These are phyloP conservation scores for Colletotrichum coccodes DNA, from an alignment of 2,329 filamentous ascomycete species.

Conservation along the genomic window DNA sequence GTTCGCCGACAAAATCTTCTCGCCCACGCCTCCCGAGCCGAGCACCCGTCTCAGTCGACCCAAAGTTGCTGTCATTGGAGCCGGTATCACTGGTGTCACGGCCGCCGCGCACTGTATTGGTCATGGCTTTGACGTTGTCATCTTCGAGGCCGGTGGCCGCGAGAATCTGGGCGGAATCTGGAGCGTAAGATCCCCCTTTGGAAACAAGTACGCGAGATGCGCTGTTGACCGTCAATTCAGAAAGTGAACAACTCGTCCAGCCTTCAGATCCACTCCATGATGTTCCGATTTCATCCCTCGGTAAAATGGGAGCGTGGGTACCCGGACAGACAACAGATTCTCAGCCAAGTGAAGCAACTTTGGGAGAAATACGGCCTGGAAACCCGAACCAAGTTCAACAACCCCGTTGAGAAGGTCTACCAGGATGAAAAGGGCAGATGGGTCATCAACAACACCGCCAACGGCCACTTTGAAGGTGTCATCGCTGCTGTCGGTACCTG, in stretches of 20 bases:
- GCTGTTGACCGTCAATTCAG: constrained; percentile 48
- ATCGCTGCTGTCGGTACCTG: constrained; percentile 84
- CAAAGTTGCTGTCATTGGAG: constrained; percentile 75
- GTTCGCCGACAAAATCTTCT: constrained; percentile 71
- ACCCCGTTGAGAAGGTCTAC: constrained; percentile 74
- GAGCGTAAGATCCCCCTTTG: constrained; percentile 64
- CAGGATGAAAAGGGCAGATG: constrained; percentile 76
- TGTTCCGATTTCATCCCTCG: constrained; percentile 89
- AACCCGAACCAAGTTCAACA: constrained; percentile 77
- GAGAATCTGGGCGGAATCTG: constrained; percentile 82
- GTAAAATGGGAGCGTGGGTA: constrained; percentile 82
- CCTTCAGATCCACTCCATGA: constrained; percentile 84
- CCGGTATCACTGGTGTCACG: constrained; percentile 79
- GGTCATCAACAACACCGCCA: constrained; percentile 78
- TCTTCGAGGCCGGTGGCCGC: constrained; percentile 79
- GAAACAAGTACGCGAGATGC: neutral
- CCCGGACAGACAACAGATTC: constrained; percentile 79
- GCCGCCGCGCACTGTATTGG: constrained; percentile 85
- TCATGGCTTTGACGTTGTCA: constrained; percentile 83
- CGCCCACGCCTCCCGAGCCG: constrained; percentile 74
- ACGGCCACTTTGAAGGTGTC: constrained; percentile 82
- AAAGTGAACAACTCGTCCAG: constrained; percentile 85
- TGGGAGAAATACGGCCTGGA: constrained; percentile 82
- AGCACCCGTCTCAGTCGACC: constrained; percentile 67
- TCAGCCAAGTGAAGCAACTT: constrained; percentile 75